Evolutionary conservation across 495 filamentous ascomycete genomes (phyloP), one percentile per base, ranked within the genome.

Genomic region (Penicillium roqueforti): DNA sequence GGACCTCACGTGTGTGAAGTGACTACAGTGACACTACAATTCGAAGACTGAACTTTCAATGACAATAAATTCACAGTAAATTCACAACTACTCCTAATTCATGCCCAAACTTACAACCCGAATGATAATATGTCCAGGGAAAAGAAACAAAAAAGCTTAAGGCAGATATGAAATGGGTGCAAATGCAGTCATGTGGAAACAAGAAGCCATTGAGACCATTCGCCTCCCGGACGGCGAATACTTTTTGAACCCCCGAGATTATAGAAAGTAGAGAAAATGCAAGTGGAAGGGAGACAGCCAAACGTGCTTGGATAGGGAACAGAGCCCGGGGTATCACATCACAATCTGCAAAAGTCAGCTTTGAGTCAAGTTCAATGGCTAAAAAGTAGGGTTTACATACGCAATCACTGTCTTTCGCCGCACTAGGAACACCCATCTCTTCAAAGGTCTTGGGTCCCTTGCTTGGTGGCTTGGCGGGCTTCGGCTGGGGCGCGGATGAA

Each of bases 361-460:
- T 42, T 34, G 23, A 31, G 26, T 47, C 22, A 23, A 31, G 26
- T 37, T 25, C 16, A 42, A 36, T n/a, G 53, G 51, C 29, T 6
- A 16, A 37, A n/a, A 29, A 46, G 57, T 13, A 50, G 23, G 40
- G 13, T 47, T 29, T 36, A 80, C 92, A 83, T 86, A 96, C 93
- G 71, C 93, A 98, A 69, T 97, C 92, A 56, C 80, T 80, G 31
- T 95, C 88, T 54, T 87, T 80, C 67, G 89, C 88, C 26, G 77
- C 84, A 59, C 81, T 77, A 13, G 89, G 88, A 58, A 98, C 90
- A 48, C 92, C 92, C 93, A 98, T 98, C 65, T 92, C 91, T 64
- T 97, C 92, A 66, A 98, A 98, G 3, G 93, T 98, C 68, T 95
- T 89, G 4, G 93, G 93, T 9, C 95, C 93, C 66, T 89, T 88